Evolutionary conservation across 2,329 filamentous ascomycete genomes (phyloP), one percentile per base, ranked within the genome.

Genomic region (Fonsecaea pugnacius): DNA sequence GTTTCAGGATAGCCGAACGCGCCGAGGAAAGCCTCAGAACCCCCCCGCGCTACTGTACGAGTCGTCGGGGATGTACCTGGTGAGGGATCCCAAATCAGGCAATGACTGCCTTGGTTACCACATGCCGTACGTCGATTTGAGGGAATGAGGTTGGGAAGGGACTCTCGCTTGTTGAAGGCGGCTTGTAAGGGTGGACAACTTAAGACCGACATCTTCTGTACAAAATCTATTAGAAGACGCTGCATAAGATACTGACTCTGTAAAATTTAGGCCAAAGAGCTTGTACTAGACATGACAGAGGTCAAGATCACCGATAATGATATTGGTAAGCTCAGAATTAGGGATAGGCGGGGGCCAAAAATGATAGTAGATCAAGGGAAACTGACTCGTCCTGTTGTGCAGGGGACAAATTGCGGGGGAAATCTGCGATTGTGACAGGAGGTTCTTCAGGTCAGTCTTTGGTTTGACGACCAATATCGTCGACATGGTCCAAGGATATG

Each of bases 1-100:
- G 18, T 24, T 48, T 48, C 43, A 14, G 43, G 43, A 48, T 48
- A 48, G 43, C 43, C 43, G 43, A 48, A 21, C 43, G 12, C 43
- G 43, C 43, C 43, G 43, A 48, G 43, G 43, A 27, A 48, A 16
- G 8, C 14, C 18, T 21, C 43, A 21, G 43, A 48, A 30, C 6
- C 6, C 5, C 43, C 43, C 43, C 43, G 43, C 43, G 43, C 21
- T 12, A 48, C 12, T 24, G 43, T 12, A 24, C 18, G 43, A 48
- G 43, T 9, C 24, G 43, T 48, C 43, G 5, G 24, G 24, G 21
- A 24, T 14, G 43, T 7, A 9, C 21, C 2, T 10, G 12, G 18
- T n/a, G 4, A 24, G 21, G 18, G 21, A 24, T 48, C 3, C 43
- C 43, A 21, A 24, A 48, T 24, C 18, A 27, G 24, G 43, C 18